Evolutionary conservation across 1,284 basidiomycete genomes (phyloP), one percentile per base, ranked within the genome.

Genomic region (Boletus sp.): DNA sequence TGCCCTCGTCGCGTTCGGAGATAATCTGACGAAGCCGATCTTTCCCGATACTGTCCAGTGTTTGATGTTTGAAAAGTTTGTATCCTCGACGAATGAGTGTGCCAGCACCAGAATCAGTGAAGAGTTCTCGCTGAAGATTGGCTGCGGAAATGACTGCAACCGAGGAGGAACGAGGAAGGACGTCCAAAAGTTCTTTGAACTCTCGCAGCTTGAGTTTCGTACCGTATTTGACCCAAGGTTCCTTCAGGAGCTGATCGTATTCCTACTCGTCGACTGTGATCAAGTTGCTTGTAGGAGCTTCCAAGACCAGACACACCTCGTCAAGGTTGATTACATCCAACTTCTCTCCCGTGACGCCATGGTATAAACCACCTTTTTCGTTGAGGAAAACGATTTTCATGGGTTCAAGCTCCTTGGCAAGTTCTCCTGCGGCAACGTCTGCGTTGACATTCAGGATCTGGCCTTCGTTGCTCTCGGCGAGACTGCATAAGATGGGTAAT

Each of bases 211-310:
- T 99, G 79, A 99, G 93, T 80, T 99, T 99, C 68, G 97, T 99
- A 66, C 97, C 97, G 75, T 90, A 98, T 78, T 98, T 98, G 79
- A 99, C 97, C 97, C 97, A 99, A n/a, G 95, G 87, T 80, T 98
- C 91, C 76, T 96, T 97, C 95, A 99, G 95, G 62, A 99, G 86
- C 46, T 86, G 85, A 67, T 97, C 94, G 78, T 98, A 99, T 81
- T 99, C 97, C 91, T 94, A 69, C 30, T 19, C 55, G 30, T 38
- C 17, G 40, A 52, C 5, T 25, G 31, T 21, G 59, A 49, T 64
- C 25, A 60, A 51, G 35, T 57, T 52, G 56, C 48, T 40, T 30
- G 52, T 23, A 57, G 44, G 46, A 60, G 33, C 55, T 48, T 23
- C 13, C 14, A 44, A 52, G 47, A 56, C 31, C 31, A 44, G 47